phyloP scores from a whole-genome alignment of 148 eudicot genomes.

The Diospyros lotus region DNA sequence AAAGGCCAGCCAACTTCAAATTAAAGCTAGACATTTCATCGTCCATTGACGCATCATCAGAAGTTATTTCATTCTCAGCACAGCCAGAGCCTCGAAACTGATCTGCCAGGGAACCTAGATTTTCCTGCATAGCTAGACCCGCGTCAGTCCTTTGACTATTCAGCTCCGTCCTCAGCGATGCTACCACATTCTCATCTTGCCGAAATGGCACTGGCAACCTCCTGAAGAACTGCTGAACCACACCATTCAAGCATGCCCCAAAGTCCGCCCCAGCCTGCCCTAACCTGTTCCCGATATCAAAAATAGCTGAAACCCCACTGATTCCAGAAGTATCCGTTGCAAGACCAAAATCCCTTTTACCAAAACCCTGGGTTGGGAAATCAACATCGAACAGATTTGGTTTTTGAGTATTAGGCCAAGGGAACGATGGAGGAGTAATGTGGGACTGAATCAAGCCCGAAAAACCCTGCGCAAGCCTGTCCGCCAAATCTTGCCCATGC shows the following conservation, averaged over 20 bases:
- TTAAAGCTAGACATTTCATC: constrained; percentile 59
- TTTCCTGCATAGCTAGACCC: constrained; percentile 50
- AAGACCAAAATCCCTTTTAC: constrained; percentile 54
- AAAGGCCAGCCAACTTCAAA: constrained; percentile 50
- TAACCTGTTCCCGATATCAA: constrained; percentile 72
- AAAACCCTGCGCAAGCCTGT: constrained; percentile 78
- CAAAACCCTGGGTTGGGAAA: constrained; percentile 55
- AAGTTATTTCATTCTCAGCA: constrained; percentile 36
- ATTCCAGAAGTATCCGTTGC: constrained; percentile 39
- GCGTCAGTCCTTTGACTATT: constrained; percentile 28
- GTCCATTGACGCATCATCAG: constrained; percentile 34
- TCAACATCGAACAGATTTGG: constrained; percentile 65
- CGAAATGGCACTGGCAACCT: constrained; percentile 55
- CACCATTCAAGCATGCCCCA: constrained; percentile 71
- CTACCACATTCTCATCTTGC: constrained; percentile 37
- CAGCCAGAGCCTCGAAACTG: constrained; percentile 54
- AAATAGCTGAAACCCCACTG: constrained; percentile 59
- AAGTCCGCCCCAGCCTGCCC: constrained; percentile 85
- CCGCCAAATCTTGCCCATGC: constrained; percentile 81
- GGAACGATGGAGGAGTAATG: constrained; percentile 65
- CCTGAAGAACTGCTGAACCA: constrained; percentile 73
- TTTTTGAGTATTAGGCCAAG: constrained; percentile 64
- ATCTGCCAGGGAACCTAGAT: constrained; percentile 64
- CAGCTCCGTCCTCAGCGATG: constrained; percentile 32
- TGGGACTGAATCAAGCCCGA: constrained; percentile 78